A percentile compares a stretch with the other conserved stretches of the same genome.
phyloP scores from a whole-genome alignment of 2,329 filamentous ascomycete genomes.

The Cladobotryum mycophilum region DNA sequence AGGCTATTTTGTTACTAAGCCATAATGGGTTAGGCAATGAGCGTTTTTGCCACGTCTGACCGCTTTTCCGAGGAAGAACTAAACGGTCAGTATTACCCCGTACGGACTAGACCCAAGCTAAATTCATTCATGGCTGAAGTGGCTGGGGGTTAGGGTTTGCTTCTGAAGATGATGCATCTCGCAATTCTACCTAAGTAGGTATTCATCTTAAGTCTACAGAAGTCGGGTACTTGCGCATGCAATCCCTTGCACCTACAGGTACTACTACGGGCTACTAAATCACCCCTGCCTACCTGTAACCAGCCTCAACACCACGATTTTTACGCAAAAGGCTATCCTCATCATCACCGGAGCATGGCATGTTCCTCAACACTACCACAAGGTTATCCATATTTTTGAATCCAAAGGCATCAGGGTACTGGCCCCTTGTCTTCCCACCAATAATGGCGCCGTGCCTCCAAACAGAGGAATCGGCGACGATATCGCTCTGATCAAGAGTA shows the following conservation, averaged over 20 bases:
- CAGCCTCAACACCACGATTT: background rate
- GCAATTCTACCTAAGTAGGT: too few species aligned
- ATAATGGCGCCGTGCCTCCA: conserved; percentile 14
- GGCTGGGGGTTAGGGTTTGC: background rate
- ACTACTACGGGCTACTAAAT: too few species aligned
- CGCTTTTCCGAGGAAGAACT: background rate
- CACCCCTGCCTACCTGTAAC: too few species aligned
- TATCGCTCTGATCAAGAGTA: conserved; percentile 7
- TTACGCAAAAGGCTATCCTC: conserved; percentile 8
- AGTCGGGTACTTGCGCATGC: too few species aligned
- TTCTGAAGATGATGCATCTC: background rate
- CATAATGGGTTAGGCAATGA: background rate
- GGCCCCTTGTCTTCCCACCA: conserved; percentile 14
- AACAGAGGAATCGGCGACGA: conserved; percentile 15
- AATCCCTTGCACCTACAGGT: too few species aligned
- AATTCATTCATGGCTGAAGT: background rate
- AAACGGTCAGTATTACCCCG: too few species aligned
- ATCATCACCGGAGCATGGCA: conserved; percentile 16
- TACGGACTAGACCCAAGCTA: too few species aligned
- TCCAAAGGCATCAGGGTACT: conserved; percentile 11
- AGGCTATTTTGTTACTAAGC: background rate
- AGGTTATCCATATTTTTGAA: conserved; percentile 9
- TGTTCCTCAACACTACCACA: conserved; percentile 14
- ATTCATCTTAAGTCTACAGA: too few species aligned
- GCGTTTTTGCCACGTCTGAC: background rate